Evolutionary conservation across 1,284 basidiomycete species (phyloP).

Genomic region (Rhodofomes roseus): DNA sequence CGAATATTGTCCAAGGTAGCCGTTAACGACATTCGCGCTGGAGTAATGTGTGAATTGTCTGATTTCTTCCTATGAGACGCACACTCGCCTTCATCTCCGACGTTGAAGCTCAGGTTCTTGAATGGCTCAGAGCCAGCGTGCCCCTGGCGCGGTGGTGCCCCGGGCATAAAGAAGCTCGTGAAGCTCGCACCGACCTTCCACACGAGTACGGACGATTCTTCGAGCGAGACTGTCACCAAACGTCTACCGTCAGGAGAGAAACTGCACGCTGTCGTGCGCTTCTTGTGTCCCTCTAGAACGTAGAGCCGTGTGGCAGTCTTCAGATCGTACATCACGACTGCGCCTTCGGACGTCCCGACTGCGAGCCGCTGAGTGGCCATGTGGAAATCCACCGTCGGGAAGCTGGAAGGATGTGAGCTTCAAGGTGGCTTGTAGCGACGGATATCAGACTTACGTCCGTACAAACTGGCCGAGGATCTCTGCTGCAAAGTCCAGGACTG

Average conservation of each 20-base stretch:
- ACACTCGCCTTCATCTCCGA: conserved; percentile 56
- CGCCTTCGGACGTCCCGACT: conserved; percentile 92
- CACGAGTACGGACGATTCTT: conserved; percentile 77
- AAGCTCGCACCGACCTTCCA: conserved; percentile 91
- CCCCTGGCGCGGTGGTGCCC: conserved; percentile 89
- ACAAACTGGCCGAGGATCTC: conserved; percentile 91
- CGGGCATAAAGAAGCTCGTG: conserved; percentile 86
- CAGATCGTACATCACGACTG: conserved; percentile 94
- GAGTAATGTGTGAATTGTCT: not conserved
- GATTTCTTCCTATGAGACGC: no score
- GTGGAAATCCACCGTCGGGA: conserved; percentile 91
- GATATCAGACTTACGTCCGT: conserved; percentile 58
- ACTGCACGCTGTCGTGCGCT: conserved; percentile 73
- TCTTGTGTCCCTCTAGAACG: conserved; percentile 89
- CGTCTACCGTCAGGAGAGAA: conserved; percentile 93
- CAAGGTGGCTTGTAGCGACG: not conserved
- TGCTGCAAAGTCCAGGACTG: conserved; percentile 87
- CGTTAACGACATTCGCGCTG: conserved; percentile 68
- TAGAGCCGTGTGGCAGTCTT: conserved; percentile 95
- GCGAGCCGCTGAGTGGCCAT: conserved; percentile 82
- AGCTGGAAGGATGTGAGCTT: conserved; percentile 48
- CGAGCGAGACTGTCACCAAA: conserved; percentile 83
- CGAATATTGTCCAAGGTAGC: conserved; percentile 70
- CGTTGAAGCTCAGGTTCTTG: conserved; percentile 78
- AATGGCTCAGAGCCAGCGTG: conserved; percentile 78